Evolutionary conservation across 2,329 filamentous ascomycete genomes (phyloP).

Genomic region (Mycogone perniciosa): DNA sequence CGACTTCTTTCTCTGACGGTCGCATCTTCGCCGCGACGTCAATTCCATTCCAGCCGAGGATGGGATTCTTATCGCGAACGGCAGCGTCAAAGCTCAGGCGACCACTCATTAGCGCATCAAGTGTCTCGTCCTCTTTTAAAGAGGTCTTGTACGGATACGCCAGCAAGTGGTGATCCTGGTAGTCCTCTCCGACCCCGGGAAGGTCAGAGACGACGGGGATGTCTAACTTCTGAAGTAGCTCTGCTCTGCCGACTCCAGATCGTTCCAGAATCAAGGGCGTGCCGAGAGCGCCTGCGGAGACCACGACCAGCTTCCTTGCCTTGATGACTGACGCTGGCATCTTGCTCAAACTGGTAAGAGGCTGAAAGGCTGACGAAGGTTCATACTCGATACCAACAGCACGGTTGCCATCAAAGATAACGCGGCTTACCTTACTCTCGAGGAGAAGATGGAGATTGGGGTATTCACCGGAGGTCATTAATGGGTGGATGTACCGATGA

Average conservation of each 20-base stretch:
- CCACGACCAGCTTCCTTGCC: slow-evolving; percentile 25
- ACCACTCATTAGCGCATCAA: slow-evolving; percentile 48
- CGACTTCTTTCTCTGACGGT: slow-evolving; percentile 46
- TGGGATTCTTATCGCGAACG: slow-evolving; percentile 38
- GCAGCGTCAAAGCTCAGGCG: slow-evolving; percentile 32
- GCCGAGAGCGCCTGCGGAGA: slow-evolving; percentile 42
- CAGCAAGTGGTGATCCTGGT: slow-evolving; percentile 51
- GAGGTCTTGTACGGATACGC: slow-evolving; percentile 42
- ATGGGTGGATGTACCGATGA: slow-evolving; percentile 37
- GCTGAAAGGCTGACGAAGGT: slow-evolving; percentile 30
- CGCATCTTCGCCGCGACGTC: slow-evolving; percentile 52
- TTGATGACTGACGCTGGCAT: slow-evolving; percentile 16
- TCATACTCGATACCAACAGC: slow-evolving; percentile 56
- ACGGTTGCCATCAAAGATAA: slow-evolving; percentile 44
- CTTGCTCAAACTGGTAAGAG: slow-evolving; percentile 8
- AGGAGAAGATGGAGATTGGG: slow-evolving; percentile 55
- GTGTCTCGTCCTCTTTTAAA: slow-evolving; percentile 26
- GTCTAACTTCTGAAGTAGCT: slow-evolving; percentile 40
- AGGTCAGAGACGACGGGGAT: slow-evolving; percentile 41
- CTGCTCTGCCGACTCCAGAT: slow-evolving; percentile 52
- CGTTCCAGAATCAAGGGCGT: slow-evolving; percentile 54
- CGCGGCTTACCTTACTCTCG: slow-evolving; percentile 48
- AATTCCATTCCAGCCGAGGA: slow-evolving; percentile 52
- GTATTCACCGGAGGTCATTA: slow-evolving; percentile 31
- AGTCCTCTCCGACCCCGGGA: slow-evolving; percentile 46